Evolutionary conservation across 257 asterid genomes (phyloP).

Genomic region (Fraxinus cuspidata): DNA sequence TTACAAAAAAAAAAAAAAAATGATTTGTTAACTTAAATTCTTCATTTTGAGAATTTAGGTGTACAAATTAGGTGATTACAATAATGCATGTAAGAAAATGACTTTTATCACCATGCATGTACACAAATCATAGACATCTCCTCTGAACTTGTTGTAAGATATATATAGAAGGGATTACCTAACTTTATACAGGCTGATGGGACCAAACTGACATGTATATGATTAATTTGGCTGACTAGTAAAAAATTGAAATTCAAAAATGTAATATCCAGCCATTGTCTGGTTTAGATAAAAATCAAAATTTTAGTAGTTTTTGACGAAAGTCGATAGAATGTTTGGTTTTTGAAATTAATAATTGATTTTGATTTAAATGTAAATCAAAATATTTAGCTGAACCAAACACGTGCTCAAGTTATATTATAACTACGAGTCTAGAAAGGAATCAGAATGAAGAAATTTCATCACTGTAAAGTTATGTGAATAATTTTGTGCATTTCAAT

Average conservation of each 20-base stretch:
- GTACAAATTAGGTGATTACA: background rate
- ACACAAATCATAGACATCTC: background rate
- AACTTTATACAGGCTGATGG: background rate
- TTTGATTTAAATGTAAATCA: no score
- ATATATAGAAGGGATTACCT: background rate
- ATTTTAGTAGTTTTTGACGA: no score
- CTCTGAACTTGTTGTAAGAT: background rate
- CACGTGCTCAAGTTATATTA: background rate
- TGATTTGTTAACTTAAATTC: background rate
- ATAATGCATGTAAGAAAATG: background rate
- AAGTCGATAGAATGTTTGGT: no score
- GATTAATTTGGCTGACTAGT: background rate
- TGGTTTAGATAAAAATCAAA: no score
- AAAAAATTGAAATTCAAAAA: no score
- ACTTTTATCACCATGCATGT: background rate
- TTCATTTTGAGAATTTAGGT: background rate
- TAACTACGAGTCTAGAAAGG: background rate
- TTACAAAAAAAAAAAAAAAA: no score
- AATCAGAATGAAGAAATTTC: background rate
- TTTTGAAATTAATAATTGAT: no score
- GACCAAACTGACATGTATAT: background rate
- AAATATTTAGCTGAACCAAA: no score
- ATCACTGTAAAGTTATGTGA: slow-evolving; percentile 11
- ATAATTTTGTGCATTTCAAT: background rate
- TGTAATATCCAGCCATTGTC: no score